phyloP scores from a whole-genome alignment of 176 grass and related monocot species.

The Hsuehochloa calcarea region DNA sequence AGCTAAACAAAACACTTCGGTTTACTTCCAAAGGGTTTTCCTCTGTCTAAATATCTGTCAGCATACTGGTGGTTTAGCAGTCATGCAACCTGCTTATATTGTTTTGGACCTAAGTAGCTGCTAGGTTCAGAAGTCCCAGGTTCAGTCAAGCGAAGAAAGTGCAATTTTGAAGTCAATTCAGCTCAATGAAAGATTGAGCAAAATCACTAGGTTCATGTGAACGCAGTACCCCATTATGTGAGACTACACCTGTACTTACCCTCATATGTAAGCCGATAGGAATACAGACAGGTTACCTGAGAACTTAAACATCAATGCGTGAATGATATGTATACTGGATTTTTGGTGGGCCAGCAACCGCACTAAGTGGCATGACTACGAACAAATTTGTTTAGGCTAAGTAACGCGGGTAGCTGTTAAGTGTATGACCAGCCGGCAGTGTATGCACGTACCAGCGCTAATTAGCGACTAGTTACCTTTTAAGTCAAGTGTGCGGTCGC shows the following conservation, averaged over 20 bases:
- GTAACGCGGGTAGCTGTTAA: no score
- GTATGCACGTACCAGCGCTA: no score
- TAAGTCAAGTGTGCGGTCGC: no score
- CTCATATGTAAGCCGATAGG: background rate
- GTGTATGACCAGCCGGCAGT: no score
- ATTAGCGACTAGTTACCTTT: no score
- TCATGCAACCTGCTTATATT: conserved; percentile 4
- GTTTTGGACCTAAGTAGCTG: background rate
- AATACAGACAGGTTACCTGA: background rate
- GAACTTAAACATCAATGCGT: conserved; percentile 13
- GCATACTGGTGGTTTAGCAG: background rate
- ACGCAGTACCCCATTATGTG: conserved; percentile 2
- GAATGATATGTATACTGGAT: background rate
- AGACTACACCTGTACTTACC: background rate
- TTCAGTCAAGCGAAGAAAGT: background rate
- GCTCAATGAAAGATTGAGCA: background rate
- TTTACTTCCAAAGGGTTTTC: background rate
- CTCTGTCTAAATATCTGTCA: background rate
- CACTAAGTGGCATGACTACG: no score
- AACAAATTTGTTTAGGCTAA: no score
- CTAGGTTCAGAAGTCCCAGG: background rate
- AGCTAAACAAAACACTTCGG: background rate
- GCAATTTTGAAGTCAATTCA: background rate
- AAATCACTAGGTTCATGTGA: conserved; percentile 7
- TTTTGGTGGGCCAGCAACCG: background rate